phyloP scores from a whole-genome alignment of 768 basidiomycete genomes.

The Russula lepida region DNA sequence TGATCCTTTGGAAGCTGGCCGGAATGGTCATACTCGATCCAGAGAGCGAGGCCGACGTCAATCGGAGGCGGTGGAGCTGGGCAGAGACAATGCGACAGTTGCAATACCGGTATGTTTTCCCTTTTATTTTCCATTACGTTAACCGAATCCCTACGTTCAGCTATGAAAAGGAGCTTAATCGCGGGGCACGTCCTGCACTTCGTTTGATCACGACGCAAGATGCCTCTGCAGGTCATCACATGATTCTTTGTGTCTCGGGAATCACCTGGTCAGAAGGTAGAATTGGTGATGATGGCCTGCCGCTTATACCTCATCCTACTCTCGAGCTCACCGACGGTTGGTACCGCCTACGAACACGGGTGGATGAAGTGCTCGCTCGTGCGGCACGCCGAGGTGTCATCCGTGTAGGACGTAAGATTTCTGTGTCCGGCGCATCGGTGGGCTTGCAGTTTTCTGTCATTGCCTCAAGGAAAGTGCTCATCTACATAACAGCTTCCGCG shows the following conservation, averaged over 20 bases:
- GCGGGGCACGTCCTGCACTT: conserved; percentile 71
- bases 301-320: conserved; percentile 40
- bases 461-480: conserved; percentile 38
- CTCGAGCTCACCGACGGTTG: conserved; percentile 97
- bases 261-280: conserved; percentile 47
- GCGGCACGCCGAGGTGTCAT: conserved; percentile 63
- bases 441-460: neutral
- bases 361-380: conserved; percentile 65
- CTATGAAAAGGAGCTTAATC: conserved; percentile 40
- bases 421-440: conserved; percentile 72
- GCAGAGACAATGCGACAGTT: conserved; percentile 74
- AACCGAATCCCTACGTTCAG: conserved; percentile 22
- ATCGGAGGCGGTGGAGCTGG: conserved; percentile 69
- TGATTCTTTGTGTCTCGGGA: conserved; percentile 77
- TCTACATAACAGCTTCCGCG: conserved; percentile 23
- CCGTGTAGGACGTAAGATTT: conserved; percentile 74
- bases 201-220: conserved; percentile 80
- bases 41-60: conserved; percentile 38
- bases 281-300: conserved; percentile 31
- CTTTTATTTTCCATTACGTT: neutral
- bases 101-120: conserved; percentile 59
- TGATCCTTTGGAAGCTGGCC: conserved; percentile 93
- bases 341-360: conserved; percentile 75
- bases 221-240: conserved; percentile 64
- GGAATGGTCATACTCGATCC: conserved; percentile 76